Percentiles rank a stretch among this genome's conserved stretches.
Conservation (phyloP, 768 basidiomycete genomes). For the Polyporus arcularius region DNA sequence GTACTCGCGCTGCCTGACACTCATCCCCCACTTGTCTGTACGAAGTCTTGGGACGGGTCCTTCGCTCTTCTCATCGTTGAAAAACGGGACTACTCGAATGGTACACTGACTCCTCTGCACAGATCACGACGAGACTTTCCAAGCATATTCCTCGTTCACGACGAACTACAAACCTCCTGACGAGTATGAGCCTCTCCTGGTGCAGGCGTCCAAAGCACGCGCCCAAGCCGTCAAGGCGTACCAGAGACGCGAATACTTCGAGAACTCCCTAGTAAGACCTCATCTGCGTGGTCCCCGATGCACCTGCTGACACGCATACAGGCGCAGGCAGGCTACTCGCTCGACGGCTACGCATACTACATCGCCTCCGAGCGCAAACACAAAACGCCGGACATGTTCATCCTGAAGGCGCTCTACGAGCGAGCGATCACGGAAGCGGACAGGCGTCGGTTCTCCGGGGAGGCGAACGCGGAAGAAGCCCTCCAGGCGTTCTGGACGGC, state of each 20-base stretch:
- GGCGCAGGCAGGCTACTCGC: constrained; percentile 37
- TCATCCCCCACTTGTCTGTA: no score
- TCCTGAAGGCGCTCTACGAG: constrained; percentile 65
- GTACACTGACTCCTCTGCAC: neutral
- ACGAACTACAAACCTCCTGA: constrained; percentile 70
- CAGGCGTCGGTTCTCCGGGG: constrained; percentile 53
- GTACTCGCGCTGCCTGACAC: no score
- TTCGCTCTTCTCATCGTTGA: no score
- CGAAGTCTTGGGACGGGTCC: no score
- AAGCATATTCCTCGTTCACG: constrained; percentile 88
- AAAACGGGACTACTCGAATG: no score
- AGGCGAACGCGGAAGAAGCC: constrained; percentile 56
- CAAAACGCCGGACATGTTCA: constrained; percentile 57
- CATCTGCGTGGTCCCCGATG: neutral
- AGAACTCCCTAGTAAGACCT: constrained; percentile 57
- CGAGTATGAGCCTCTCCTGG: constrained; percentile 78
- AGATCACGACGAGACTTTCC: constrained; percentile 83
- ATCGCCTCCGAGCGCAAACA: constrained; percentile 62
- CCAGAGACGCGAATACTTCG: constrained; percentile 63
- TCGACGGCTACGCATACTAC: constrained; percentile 65
- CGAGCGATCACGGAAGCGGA: constrained; percentile 76
- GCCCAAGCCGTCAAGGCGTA: constrained; percentile 59
- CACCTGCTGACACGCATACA: constrained; percentile 24
- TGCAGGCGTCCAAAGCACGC: constrained; percentile 75
- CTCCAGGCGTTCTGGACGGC: constrained; percentile 72